Base-by-base conservation (phyloP, 306 rosid genomes). In the Quercus berberidifolia region DNA sequence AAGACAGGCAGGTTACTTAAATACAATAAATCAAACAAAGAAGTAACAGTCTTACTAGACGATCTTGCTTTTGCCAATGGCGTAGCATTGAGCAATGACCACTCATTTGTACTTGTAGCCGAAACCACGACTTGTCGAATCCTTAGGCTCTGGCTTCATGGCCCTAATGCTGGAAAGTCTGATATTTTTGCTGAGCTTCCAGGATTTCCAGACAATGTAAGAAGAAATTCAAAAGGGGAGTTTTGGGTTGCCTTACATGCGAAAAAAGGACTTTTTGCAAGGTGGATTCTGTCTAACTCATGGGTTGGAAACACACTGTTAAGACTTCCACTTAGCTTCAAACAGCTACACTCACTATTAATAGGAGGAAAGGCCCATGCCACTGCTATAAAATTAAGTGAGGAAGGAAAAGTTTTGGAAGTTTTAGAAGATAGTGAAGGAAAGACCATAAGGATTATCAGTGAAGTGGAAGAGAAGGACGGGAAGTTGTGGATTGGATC, bases 231-330 rank as follows among this genome's bases (percentile, higher is more conserved):
- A 0, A 86, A 87, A 49, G 99, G 97, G 8, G 90, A 91, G 57
- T 92, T 91, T 23, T 95, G 99, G 99, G 93, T 92, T 6, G 99
- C 97, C 56, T 78, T 95, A 69, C 98, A 95, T 76, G 75, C 91
- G 3, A 95, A 95, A 78, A 87, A 28, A 35, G 91, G 83, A 9
- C 80, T 83, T 55, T 46, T 95, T 0, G 73, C 85, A 0, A 89
- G 60, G 20, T 87, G 87, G 86, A n/a, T 87, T 41, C 5, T 87
- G 73, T 90, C 91, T 0, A 83, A 85, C 75, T 30, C 86, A 18
- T 90, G 91, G 98, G 78, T 78, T 14, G 94, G 97, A 38, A 83
- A 89, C 51, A 55, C 76, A 1, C 14, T 95, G 82, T 43, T 90
- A 20, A 90, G 85, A 83, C 78, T 92, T 77, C 97, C 87, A 5